Conservation (phyloP, 2,329 filamentous ascomycete species). For the Pseudonectria buxi region DNA sequence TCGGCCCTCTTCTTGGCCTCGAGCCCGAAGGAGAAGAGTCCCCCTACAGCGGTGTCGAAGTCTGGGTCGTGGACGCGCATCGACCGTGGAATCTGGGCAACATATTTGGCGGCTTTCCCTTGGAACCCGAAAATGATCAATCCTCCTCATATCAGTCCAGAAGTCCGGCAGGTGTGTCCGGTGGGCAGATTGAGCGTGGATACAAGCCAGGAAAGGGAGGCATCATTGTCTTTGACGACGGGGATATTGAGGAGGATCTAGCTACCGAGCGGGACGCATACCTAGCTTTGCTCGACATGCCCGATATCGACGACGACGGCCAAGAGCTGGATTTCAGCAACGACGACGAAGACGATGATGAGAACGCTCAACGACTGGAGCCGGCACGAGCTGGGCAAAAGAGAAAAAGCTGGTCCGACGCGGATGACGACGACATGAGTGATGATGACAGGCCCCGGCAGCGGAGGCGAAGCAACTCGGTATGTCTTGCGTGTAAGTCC, state of each 20-base stretch:
- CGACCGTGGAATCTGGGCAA: slow-evolving; percentile 93
- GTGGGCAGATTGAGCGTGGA: slow-evolving; percentile 61
- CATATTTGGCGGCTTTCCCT: slow-evolving; percentile 71
- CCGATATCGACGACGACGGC: slow-evolving; percentile 71
- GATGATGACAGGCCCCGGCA: slow-evolving; percentile 72
- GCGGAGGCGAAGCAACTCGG: slow-evolving; percentile 80
- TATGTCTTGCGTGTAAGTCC: slow-evolving; percentile 35
- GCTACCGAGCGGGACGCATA: slow-evolving; percentile 72
- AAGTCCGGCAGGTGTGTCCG: slow-evolving; percentile 59
- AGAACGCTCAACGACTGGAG: slow-evolving; percentile 32
- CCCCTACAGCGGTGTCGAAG: slow-evolving; percentile 76
- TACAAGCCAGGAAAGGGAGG: slow-evolving; percentile 79
- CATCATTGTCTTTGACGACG: slow-evolving; percentile 91
- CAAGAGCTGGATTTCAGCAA: slow-evolving; percentile 54
- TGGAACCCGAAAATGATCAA: slow-evolving; percentile 44
- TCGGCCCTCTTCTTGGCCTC: slow-evolving; percentile 73
- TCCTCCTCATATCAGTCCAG: slow-evolving; percentile 42
- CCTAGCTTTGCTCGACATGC: slow-evolving; percentile 81
- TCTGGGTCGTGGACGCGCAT: slow-evolving; percentile 89
- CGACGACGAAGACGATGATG: slow-evolving; percentile 51
- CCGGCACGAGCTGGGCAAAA: slow-evolving; percentile 52
- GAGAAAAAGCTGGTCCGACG: slow-evolving; percentile 71
- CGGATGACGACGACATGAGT: slow-evolving; percentile 61
- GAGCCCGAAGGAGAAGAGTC: slow-evolving; percentile 55
- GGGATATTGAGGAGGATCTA: slow-evolving; percentile 84